Evolutionary conservation across 257 asterid species (phyloP).

Genomic region (Leptodermis oblonga): DNA sequence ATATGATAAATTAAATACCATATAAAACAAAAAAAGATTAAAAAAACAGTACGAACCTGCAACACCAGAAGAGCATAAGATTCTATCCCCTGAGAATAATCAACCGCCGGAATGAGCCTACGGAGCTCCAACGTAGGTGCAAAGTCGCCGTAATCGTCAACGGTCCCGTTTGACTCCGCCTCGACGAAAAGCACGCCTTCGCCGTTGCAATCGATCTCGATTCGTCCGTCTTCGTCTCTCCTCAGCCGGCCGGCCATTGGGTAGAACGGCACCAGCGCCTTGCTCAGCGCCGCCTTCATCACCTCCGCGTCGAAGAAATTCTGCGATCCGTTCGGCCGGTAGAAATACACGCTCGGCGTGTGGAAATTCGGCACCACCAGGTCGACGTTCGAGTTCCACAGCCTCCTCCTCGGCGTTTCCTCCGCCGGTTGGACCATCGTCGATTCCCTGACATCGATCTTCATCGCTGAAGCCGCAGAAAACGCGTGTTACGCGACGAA

Average conservation of each 20-base stretch:
- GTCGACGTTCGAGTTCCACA: conserved; percentile 97
- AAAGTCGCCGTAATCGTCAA: conserved; percentile 78
- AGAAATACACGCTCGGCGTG: conserved; percentile 95
- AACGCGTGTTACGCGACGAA: not conserved
- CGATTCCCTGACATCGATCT: conserved; percentile 52
- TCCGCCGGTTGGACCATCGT: conserved; percentile 72
- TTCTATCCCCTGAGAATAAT: conserved; percentile 60
- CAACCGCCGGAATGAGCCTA: conserved; percentile 79
- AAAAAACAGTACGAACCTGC: conserved; percentile 45
- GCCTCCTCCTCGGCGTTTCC: conserved; percentile 51
- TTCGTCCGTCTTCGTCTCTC: conserved; percentile 91
- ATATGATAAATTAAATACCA: not conserved
- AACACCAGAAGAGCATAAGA: conserved; percentile 61
- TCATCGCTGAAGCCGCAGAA: conserved; percentile 31
- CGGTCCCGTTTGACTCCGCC: conserved; percentile 63
- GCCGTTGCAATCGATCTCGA: conserved; percentile 63
- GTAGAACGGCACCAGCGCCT: conserved; percentile 82
- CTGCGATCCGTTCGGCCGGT: conserved; percentile 53
- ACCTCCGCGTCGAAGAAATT: conserved; percentile 59
- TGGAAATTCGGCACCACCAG: conserved; percentile 96
- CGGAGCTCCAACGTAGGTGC: conserved; percentile 84
- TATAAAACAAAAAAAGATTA: not conserved
- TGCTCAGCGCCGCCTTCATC: conserved; percentile 67
- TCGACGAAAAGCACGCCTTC: conserved; percentile 70
- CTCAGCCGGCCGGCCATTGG: conserved; percentile 97